Conservation (phyloP, 1,284 basidiomycete genomes). For the Irpex rosettiformis region DNA sequence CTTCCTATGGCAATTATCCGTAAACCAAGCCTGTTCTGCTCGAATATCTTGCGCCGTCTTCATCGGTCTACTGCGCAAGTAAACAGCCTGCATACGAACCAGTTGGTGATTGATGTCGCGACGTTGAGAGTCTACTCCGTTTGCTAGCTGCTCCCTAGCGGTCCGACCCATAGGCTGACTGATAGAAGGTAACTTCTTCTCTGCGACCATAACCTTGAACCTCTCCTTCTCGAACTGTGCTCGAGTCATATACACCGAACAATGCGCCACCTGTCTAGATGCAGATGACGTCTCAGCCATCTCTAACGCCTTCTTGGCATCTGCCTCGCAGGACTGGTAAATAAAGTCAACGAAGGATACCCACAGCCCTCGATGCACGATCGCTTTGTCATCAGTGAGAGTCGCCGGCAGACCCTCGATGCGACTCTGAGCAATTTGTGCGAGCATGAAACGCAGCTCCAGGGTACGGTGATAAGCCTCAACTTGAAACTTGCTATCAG, state of each 20-base stretch:
- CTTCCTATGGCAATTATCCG: slow-evolving; percentile 27
- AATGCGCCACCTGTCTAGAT: slow-evolving; percentile 19
- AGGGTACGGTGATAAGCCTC: slow-evolving; percentile 48
- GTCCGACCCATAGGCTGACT: not conserved
- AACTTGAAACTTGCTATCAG: slow-evolving; percentile 46
- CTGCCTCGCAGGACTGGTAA: slow-evolving; percentile 35
- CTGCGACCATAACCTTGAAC: slow-evolving; percentile 14
- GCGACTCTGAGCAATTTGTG: slow-evolving; percentile 30
- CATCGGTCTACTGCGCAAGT: slow-evolving; percentile 18
- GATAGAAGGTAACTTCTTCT: not conserved
- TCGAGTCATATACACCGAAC: slow-evolving; percentile 15
- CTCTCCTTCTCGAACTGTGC: slow-evolving; percentile 19
- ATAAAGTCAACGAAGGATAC: slow-evolving; percentile 36
- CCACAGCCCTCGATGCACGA: slow-evolving; percentile 27
- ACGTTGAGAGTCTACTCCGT: slow-evolving; percentile 7
- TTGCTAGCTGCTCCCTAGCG: slow-evolving; percentile 15
- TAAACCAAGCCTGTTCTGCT: slow-evolving; percentile 32
- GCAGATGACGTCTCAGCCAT: slow-evolving; percentile 16
- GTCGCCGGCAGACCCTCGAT: slow-evolving; percentile 16
- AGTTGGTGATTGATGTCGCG: not conserved
- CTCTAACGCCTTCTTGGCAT: slow-evolving; percentile 36
- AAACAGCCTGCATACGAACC: slow-evolving; percentile 7
- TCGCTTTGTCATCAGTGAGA: slow-evolving; percentile 6
- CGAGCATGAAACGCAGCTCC: slow-evolving; percentile 39
- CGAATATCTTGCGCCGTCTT: slow-evolving; percentile 17